Base-by-base conservation (phyloP, 306 rosid species). In the Hippophae gyantsensis region DNA sequence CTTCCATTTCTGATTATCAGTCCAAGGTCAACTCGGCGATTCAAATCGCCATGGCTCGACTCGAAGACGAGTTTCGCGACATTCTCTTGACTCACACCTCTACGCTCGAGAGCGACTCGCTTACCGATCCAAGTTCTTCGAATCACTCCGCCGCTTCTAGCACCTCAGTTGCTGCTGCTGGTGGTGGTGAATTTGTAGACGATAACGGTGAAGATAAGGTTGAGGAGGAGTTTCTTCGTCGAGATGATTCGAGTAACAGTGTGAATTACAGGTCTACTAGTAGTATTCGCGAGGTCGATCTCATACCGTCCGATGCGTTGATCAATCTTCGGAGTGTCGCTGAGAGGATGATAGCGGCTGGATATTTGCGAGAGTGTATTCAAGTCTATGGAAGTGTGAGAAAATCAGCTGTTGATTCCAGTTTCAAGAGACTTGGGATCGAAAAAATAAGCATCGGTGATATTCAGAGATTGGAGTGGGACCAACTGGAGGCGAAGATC, bases 11-110 rank as follows among this genome's bases (percentile, higher is more conserved):
- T 45, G 95, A 80, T 18, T 84, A 80, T 41, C 84, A 69, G 10
- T 60, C 54, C 52, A 84, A 86, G 46, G 82, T 71, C 69, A 76
- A 67, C 82, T 83, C 94, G 42, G 73, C 94, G 27, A 71, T 88
- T 60, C 97, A 86, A 89, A 89, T 93, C 89, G 97, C 97, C 75
- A 93, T 93, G 99, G 97, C 99, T 13, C 80, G 97, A 0, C 75
- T 93, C 1, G 99, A 89, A 65, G 99, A 93, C 52, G 99, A 93
- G 82, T 86, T 93, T 54, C 99, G 95, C 13, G 83, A 80, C 81
- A 86, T 93, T 70, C 82, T 93, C 11, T 70, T 89, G 64, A 63
- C 64, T 10, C 89, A 93, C 61, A 93, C 90, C 7, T 54, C 65
- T 69, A 80, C 97, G 6, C 73, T 93, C 76, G 87, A 86, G 63